These are phyloP conservation scores for Lactuca sativa DNA, from an alignment of 129 eudicot genomes.

Conservation along the genomic window DNA sequence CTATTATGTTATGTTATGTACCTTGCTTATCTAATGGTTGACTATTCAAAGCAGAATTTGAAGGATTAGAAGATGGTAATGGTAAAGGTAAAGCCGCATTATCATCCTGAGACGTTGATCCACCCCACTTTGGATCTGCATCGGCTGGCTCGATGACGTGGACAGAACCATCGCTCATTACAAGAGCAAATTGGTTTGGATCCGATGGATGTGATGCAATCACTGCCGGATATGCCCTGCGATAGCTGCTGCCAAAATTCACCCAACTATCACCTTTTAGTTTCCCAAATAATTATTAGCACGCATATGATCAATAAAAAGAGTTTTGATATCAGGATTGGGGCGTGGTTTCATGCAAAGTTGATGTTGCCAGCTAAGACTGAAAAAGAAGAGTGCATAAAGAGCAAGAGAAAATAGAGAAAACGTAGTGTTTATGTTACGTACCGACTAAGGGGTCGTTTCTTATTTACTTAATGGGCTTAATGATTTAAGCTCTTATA, in stretches of 20 bases:
- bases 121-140: conserved; percentile 65
- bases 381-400: conserved; percentile 29
- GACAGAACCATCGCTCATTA: conserved; percentile 78
- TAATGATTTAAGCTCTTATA: too few relatives aligned
- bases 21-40: conserved; percentile 63
- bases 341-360: conserved; percentile 92
- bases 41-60: conserved; percentile 69
- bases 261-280: too few relatives aligned
- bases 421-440: too few relatives aligned
- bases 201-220: conserved; percentile 79
- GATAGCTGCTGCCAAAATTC: conserved; percentile 43
- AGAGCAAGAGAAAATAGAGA: too few relatives aligned
- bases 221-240: conserved; percentile 56
- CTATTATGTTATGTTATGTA: conserved; percentile 9
- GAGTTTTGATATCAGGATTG: conserved; percentile 87
- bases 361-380: conserved; percentile 95
- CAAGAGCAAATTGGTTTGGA: conserved; percentile 75
- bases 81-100: conserved; percentile 16
- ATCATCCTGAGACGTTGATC: conserved; percentile 48
- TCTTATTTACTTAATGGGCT: too few relatives aligned
- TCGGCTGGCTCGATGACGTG: conserved; percentile 76
- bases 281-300: conserved; percentile 4
- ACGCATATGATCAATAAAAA: conserved; percentile 74
- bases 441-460: too few relatives aligned
- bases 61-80: conserved; percentile 55